phyloP scores from a whole-genome alignment of 2,329 filamentous ascomycete genomes.

The Fusarium sarcochroum region DNA sequence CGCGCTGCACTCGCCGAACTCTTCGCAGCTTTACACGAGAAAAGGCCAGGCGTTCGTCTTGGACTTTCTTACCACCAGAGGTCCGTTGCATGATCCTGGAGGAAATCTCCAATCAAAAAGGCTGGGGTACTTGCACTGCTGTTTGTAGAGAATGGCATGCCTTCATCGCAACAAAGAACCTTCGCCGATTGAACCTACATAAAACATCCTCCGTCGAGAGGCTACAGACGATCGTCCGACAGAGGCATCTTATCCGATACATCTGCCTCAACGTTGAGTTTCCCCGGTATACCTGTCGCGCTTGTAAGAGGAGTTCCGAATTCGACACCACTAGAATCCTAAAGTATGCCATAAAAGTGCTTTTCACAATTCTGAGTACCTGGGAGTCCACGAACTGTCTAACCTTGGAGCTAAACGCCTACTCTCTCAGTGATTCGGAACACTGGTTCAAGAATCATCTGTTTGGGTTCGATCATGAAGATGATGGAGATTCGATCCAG shows the following conservation, averaged over 20 bases:
- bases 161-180: not conserved
- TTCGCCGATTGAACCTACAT: not conserved
- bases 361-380: not conserved
- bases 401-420: not conserved
- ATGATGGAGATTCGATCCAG: not conserved
- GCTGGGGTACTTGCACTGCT: not conserved
- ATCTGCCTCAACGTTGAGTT: constrained; percentile 2
- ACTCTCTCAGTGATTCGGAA: not conserved
- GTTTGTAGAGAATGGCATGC: constrained; percentile 6
- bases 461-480: not conserved
- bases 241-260: constrained; percentile 1
- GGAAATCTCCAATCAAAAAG: not conserved
- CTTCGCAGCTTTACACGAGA: not conserved
- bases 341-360: not conserved
- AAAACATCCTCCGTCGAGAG: not conserved
- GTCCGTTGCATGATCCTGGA: not conserved
- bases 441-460: constrained; percentile 14
- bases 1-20: not conserved
- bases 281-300: not conserved
- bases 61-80: not conserved
- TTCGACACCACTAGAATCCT: too few relatives aligned
- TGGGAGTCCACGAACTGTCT: not conserved
- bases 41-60: not conserved
- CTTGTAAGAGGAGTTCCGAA: not conserved
- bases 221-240: not conserved